Evolutionary conservation across 2,329 filamentous ascomycete species (phyloP).

Genomic region (Calonectria pauciramosa): DNA sequence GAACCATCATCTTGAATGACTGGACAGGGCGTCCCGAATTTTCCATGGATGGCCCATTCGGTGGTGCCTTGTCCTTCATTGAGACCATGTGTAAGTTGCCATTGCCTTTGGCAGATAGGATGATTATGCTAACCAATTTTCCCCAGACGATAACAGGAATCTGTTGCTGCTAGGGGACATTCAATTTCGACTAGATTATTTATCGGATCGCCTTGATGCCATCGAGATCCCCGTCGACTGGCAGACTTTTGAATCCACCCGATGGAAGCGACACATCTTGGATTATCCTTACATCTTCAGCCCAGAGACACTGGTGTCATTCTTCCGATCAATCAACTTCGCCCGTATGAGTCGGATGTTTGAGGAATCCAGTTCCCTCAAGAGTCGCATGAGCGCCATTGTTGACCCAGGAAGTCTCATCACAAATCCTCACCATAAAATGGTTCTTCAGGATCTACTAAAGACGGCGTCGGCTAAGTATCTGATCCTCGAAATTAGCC

Average conservation of each 20-base stretch:
- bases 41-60: constrained; percentile 77
- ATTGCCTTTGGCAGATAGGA: background rate
- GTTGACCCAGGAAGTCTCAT: constrained; percentile 68
- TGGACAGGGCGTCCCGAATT: constrained; percentile 85
- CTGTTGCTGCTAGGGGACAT: constrained; percentile 75
- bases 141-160: constrained; percentile 71
- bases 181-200: constrained; percentile 81
- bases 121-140: constrained; percentile 23
- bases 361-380: constrained; percentile 74
- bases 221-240: constrained; percentile 82
- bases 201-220: constrained; percentile 81
- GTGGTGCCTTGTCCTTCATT: constrained; percentile 82
- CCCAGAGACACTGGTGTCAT: constrained; percentile 79
- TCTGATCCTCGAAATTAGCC: constrained; percentile 76
- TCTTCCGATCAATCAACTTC: constrained; percentile 91
- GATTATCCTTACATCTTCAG: constrained; percentile 87
- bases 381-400: constrained; percentile 69
- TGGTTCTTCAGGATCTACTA: constrained; percentile 73
- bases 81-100: constrained; percentile 75
- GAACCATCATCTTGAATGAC: constrained; percentile 80
- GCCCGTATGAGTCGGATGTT: constrained; percentile 86
- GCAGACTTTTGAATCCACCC: constrained; percentile 72
- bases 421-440: constrained; percentile 69
- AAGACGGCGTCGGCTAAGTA: constrained; percentile 78
- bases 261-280: constrained; percentile 79